phyloP scores from a whole-genome alignment of 1,284 basidiomycete species.

The Mycena sp. region DNA sequence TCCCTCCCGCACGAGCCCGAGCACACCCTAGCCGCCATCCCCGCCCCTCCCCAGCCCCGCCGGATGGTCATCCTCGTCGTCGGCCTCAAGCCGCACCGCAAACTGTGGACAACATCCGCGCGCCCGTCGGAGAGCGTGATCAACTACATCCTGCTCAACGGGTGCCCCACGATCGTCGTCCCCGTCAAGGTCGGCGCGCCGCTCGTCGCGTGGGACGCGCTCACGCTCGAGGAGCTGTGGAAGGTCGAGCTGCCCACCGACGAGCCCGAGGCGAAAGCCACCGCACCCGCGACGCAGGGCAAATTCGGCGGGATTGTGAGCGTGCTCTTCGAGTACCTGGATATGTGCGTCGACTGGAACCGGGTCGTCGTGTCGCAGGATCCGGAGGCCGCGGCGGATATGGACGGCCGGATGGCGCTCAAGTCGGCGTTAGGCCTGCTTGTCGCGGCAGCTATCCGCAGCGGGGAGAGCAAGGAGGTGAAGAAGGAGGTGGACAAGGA shows the following conservation, averaged over 20 bases:
- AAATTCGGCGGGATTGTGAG: slow-evolving; percentile 62
- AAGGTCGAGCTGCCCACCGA: slow-evolving; percentile 44
- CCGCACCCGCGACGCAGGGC: slow-evolving; percentile 31
- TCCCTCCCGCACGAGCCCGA: slow-evolving; percentile 47
- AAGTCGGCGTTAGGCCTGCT: slow-evolving; percentile 59
- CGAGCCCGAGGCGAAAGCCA: slow-evolving; percentile 39
- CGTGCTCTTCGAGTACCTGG: slow-evolving; percentile 66
- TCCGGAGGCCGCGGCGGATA: slow-evolving; percentile 30
- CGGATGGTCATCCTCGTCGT: slow-evolving; percentile 64
- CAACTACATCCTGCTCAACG: slow-evolving; percentile 69
- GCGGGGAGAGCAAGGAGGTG: slow-evolving; percentile 61
- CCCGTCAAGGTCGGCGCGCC: slow-evolving; percentile 68
- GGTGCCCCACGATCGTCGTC: slow-evolving; percentile 66
- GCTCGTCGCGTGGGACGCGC: slow-evolving; percentile 67
- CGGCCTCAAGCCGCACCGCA: slow-evolving; percentile 67
- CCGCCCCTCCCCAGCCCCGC: slow-evolving; percentile 55
- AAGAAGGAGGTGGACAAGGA: slow-evolving; percentile 66
- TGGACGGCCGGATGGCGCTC: slow-evolving; percentile 50
- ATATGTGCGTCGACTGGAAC: slow-evolving; percentile 70
- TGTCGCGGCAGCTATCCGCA: slow-evolving; percentile 63
- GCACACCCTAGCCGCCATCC: slow-evolving; percentile 46
- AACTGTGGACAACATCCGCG: slow-evolving; percentile 65
- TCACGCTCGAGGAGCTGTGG: slow-evolving; percentile 68
- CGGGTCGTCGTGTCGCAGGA: slow-evolving; percentile 38
- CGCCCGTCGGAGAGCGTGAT: slow-evolving; percentile 70